A percentile compares a stretch with the other conserved stretches of the same genome.
phyloP scores from a whole-genome alignment of 2,329 filamentous ascomycete genomes.

The Paraphoma chrysanthemicola region DNA sequence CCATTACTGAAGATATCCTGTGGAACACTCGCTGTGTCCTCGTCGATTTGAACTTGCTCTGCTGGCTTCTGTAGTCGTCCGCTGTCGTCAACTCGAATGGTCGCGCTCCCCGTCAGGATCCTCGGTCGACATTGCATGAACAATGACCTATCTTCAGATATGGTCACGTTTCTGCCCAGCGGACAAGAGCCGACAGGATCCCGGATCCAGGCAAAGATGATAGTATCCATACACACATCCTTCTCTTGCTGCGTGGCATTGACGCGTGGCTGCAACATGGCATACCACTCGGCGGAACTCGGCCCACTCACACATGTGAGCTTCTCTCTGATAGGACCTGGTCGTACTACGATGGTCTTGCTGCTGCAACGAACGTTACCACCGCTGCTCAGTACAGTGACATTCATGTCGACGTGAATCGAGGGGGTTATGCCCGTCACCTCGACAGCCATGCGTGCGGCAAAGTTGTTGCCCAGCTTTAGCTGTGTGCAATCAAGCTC shows the following conservation, averaged over 20 bases:
- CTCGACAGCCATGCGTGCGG: not conserved
- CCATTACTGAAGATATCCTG: slow-evolving; percentile 29
- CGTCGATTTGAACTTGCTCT: not conserved
- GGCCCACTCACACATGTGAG: slow-evolving; percentile 8
- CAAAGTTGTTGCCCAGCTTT: slow-evolving; percentile 6
- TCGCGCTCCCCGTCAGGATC: slow-evolving; percentile 41
- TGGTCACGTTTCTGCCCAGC: not conserved
- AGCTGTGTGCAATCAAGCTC: slow-evolving; percentile 44
- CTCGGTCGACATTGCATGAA: slow-evolving; percentile 48
- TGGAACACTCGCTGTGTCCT: not conserved
- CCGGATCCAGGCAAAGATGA: slow-evolving; percentile 39
- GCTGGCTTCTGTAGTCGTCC: slow-evolving; percentile 35
- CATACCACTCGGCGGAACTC: slow-evolving; percentile 21
- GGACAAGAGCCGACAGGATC: slow-evolving; percentile 18
- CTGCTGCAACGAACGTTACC: too few species aligned
- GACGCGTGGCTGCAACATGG: not conserved
- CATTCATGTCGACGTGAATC: not conserved
- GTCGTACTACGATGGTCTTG: too few species aligned
- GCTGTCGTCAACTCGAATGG: slow-evolving; percentile 40
- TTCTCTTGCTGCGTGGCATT: slow-evolving; percentile 27
- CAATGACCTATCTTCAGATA: slow-evolving; percentile 17
- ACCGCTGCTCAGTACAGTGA: not conserved
- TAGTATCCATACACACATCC: slow-evolving; percentile 26
- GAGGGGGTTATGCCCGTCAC: not conserved
- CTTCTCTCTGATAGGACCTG: too few species aligned